A percentile compares a stretch with the other conserved stretches of the same genome.
These are phyloP conservation scores for Oryza australiensis DNA, from an alignment of 176 grass and related monocot genomes.

Conservation along the genomic window DNA sequence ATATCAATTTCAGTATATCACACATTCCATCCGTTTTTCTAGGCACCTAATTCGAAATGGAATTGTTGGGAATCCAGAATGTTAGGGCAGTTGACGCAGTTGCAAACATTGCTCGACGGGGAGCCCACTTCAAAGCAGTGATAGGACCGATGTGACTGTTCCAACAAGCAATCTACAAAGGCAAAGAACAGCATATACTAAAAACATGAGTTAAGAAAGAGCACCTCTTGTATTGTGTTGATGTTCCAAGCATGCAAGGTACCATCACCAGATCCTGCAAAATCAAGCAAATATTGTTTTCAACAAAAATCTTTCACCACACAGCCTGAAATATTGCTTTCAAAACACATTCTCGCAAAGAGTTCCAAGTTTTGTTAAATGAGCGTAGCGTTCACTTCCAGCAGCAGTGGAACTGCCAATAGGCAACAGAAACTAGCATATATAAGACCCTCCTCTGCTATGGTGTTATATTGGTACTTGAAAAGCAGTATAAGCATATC, in stretches of 20 bases:
- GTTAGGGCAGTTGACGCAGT: slow-evolving; percentile 81
- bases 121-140: slow-evolving; percentile 86
- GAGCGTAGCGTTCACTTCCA: not conserved
- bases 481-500: slow-evolving; percentile 9
- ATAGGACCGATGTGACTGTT: slow-evolving; percentile 89
- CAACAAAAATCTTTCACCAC: slow-evolving; percentile 19
- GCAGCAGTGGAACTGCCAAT: not conserved
- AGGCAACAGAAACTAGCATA: not conserved
- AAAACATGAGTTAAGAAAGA: slow-evolving; percentile 24
- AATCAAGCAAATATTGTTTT: slow-evolving; percentile 32
- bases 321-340: not conserved
- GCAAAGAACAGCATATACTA: not conserved
- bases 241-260: slow-evolving; percentile 98
- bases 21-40: not conserved
- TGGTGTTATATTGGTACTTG: not conserved
- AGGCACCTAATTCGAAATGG: slow-evolving; percentile 32
- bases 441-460: too few relatives aligned
- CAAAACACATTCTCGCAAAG: slow-evolving; percentile 17
- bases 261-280: slow-evolving; percentile 93
- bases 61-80: slow-evolving; percentile 80
- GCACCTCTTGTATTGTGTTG: slow-evolving; percentile 75
- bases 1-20: slow-evolving; percentile 29
- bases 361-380: slow-evolving; percentile 20
- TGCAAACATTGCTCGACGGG: slow-evolving; percentile 85
- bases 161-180: slow-evolving; percentile 79